Base-by-base conservation (phyloP, 208 protist species). In the Trypanosomatidae sp. region DNA sequence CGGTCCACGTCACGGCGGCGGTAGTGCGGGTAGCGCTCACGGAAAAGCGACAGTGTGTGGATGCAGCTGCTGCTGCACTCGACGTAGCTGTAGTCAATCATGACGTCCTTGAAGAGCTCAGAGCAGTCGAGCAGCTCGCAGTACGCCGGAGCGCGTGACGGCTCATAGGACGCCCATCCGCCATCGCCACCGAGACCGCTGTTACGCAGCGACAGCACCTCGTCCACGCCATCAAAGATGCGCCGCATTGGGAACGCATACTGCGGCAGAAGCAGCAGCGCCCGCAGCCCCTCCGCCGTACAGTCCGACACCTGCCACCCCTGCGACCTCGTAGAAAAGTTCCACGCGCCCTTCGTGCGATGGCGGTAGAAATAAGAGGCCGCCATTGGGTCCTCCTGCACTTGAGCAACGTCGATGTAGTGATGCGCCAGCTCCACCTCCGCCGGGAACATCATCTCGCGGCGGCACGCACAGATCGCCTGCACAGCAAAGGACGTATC, bases 261-360 rank as follows among this genome's bases (percentile, higher is more conserved):
- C 41, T 76, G 74, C 19, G 80, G 85, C 66, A 85, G 77, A 10
- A 95, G 76, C 28, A 99, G 80, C 28, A 95, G 72, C 6, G 91
- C 92, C 65, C 98, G 98, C 62, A 99, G 86, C 28, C 98, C 98
- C 79, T 99, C 98, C 17, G 97, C 93, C 15, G 98, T 99, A 84
- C 98, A 99, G 81, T 99, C 98, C 28, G 95, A 98, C 73, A 99
- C 98, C 60, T 98, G 97, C 97, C 97, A 99, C 47, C 90, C 90
- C 75, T 99, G 98, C 49, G 88, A 52, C n/a, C 84, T 80, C 2
- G 98, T 99, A 36, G 92, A 98, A 82, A 99, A 99, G 76, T 99
- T 99, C 97, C 97, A 99, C 36, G 91, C 98, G 15, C 98, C 98
- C 59, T 98, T 97, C 0, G 92, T 97, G 62, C 96, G 90, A 74